Evolutionary conservation across 805 yeast species (phyloP).

Genomic region (Pichia sporocuriosa): DNA sequence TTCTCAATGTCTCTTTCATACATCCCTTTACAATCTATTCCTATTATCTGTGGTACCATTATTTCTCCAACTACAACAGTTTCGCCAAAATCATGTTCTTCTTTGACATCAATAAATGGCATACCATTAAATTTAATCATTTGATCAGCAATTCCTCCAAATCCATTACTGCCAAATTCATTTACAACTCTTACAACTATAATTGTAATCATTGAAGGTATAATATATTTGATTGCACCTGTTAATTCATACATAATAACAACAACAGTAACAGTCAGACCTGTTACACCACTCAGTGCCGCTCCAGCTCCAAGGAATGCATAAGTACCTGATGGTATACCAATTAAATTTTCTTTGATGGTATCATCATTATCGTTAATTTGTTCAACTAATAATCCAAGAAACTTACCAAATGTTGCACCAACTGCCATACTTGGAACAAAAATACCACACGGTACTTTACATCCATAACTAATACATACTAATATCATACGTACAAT

Average conservation of each 20-base stretch:
- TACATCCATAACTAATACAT: constrained; percentile 82
- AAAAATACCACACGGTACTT: constrained; percentile 95
- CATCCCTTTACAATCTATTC: constrained; percentile 34
- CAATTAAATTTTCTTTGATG: constrained; percentile 8
- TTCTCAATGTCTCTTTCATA: constrained; percentile 16
- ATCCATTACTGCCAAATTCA: constrained; percentile 62
- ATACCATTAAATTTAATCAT: constrained; percentile 85
- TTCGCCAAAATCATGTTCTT: constrained; percentile 52
- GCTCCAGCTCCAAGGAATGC: constrained; percentile 97
- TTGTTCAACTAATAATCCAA: constrained; percentile 66
- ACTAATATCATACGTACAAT: constrained; percentile 63
- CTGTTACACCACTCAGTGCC: constrained; percentile 89
- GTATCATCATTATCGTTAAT: constrained; percentile 26
- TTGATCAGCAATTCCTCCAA: constrained; percentile 90
- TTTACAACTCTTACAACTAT: constrained; percentile 79
- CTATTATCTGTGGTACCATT: constrained; percentile 44
- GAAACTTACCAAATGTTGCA: constrained; percentile 84
- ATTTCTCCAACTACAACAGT: constrained; percentile 42
- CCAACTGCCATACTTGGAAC: constrained; percentile 98
- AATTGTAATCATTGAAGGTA: constrained; percentile 95
- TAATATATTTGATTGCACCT: constrained; percentile 84
- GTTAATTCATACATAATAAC: constrained; percentile 94
- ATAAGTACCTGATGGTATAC: constrained; percentile 90
- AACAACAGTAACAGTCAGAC: constrained; percentile 86
- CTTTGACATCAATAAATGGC: constrained; percentile 72